These are phyloP conservation scores for Leishmania mexicana DNA, from an alignment of 208 protist genomes.

Conservation along the genomic window DNA sequence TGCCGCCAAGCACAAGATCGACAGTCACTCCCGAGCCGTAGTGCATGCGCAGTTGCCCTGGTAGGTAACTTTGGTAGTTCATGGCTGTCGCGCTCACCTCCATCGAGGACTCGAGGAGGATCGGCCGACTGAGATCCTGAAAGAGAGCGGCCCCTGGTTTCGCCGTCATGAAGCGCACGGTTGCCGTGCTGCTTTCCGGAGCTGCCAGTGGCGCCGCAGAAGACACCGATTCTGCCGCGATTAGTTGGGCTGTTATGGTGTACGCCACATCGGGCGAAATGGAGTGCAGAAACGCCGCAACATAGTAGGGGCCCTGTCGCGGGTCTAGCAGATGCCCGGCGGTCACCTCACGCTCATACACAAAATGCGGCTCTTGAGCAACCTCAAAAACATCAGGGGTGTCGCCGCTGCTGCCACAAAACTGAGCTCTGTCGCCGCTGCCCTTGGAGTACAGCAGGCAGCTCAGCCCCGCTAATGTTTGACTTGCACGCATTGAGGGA, in stretches of 20 bases:
- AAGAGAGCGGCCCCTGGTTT: conserved; percentile 1
- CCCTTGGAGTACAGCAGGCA: conserved; percentile 13
- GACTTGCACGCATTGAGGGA: background rate
- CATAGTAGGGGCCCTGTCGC: conserved; percentile 45
- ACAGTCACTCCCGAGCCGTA: conserved; percentile 3
- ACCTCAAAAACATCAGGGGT: conserved; percentile 29
- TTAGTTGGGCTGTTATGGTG: conserved; percentile 11
- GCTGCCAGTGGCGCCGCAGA: background rate
- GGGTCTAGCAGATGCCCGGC: conserved; percentile 42
- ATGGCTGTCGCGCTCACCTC: conserved; percentile 1
- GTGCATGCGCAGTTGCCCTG: background rate
- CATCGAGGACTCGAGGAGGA: conserved; percentile 10
- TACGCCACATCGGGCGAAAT: conserved; percentile 10
- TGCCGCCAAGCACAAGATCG: background rate
- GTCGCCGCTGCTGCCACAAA: conserved; percentile 10
- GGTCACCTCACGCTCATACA: conserved; percentile 42
- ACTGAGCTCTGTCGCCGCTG: conserved; percentile 1
- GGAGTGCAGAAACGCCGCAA: conserved; percentile 34
- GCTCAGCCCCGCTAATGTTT: conserved; percentile 4
- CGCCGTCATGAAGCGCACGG: conserved; percentile 13
- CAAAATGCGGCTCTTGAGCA: conserved; percentile 24
- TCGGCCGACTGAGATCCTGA: background rate
- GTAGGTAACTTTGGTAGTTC: conserved; percentile 1
- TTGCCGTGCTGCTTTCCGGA: background rate
- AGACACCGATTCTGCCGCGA: background rate